Evolutionary conservation across 106 monocot species (phyloP).

Genomic region (Gastrodia elata): DNA sequence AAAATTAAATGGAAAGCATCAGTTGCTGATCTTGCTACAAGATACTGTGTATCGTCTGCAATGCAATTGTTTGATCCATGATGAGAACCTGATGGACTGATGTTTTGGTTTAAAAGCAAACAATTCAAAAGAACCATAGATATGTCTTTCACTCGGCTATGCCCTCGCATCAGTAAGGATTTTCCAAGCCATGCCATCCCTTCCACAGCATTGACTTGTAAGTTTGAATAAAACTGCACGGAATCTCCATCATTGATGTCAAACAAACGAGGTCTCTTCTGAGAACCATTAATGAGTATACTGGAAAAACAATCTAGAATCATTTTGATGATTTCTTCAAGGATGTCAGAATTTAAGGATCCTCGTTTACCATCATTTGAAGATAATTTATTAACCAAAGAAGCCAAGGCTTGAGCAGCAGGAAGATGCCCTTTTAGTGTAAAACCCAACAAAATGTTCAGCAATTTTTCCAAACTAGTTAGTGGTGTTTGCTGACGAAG

Average conservation of each 20-base stretch:
- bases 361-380: slow-evolving; percentile 18
- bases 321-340: slow-evolving; percentile 45
- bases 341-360: slow-evolving; percentile 13
- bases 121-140: slow-evolving; percentile 47
- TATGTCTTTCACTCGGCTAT: slow-evolving; percentile 77
- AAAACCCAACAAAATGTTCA: slow-evolving; percentile 37
- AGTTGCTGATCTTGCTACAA: slow-evolving; percentile 54
- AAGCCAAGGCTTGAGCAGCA: slow-evolving; percentile 84
- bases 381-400: slow-evolving; percentile 73
- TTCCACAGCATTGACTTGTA: slow-evolving; percentile 26
- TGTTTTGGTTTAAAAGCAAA: slow-evolving; percentile 27
- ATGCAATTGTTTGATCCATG: slow-evolving; percentile 10
- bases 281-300: slow-evolving; percentile 9
- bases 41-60: slow-evolving; percentile 14
- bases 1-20: slow-evolving; percentile 75
- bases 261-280: neutral
- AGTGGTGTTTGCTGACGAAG: slow-evolving; percentile 53
- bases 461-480: slow-evolving; percentile 33
- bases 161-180: slow-evolving; percentile 86
- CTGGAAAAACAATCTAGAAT: slow-evolving; percentile 32
- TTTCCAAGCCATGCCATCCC: slow-evolving; percentile 94
- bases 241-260: neutral
- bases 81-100: slow-evolving; percentile 1
- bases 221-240: neutral
- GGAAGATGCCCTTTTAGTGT: slow-evolving; percentile 57